Conservation (phyloP, 257 asterid genomes). For the Primulina huaijiensis region DNA sequence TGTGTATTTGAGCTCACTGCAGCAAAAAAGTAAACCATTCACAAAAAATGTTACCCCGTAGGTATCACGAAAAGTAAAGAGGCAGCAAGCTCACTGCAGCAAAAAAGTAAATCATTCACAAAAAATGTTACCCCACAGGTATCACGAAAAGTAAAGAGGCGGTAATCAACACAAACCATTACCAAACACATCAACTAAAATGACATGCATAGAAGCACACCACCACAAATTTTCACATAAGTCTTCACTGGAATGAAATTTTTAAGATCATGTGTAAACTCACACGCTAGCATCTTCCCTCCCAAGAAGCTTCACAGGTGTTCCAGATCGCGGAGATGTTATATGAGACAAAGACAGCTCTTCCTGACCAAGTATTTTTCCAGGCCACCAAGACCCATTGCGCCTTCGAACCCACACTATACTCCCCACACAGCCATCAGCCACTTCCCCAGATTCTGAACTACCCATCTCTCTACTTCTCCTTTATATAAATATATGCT, state of each 20-base stretch:
- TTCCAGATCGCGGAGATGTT: constrained; percentile 95
- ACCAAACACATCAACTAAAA: constrained; percentile 21
- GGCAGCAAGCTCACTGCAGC: neutral
- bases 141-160: constrained; percentile 11
- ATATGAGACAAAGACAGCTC: constrained; percentile 80
- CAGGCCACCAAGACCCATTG: constrained; percentile 99
- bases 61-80: constrained; percentile 7
- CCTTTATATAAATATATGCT: constrained; percentile 23
- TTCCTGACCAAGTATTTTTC: constrained; percentile 85
- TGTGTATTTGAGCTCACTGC: neutral
- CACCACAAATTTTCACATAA: constrained; percentile 7
- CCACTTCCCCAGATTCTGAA: constrained; percentile 66
- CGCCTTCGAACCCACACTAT: constrained; percentile 98
- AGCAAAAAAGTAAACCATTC: neutral
- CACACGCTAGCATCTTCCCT: constrained; percentile 99
- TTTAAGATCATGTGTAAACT: constrained; percentile 34
- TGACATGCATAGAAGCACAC: constrained; percentile 13
- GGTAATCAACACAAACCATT: constrained; percentile 19
- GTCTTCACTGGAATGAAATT: constrained; percentile 18
- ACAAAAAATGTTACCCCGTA: neutral
- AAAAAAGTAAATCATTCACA: too few species aligned
- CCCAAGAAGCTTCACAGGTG: constrained; percentile 99
- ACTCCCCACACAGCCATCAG: constrained; percentile 86
- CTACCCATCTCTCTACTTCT: constrained; percentile 52
- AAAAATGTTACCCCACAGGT: neutral